Percentiles rank a stretch among this genome's conserved stretches.
Evolutionary conservation across 2,329 filamentous ascomycete species (phyloP).

Genomic region (Fusarium sp.): DNA sequence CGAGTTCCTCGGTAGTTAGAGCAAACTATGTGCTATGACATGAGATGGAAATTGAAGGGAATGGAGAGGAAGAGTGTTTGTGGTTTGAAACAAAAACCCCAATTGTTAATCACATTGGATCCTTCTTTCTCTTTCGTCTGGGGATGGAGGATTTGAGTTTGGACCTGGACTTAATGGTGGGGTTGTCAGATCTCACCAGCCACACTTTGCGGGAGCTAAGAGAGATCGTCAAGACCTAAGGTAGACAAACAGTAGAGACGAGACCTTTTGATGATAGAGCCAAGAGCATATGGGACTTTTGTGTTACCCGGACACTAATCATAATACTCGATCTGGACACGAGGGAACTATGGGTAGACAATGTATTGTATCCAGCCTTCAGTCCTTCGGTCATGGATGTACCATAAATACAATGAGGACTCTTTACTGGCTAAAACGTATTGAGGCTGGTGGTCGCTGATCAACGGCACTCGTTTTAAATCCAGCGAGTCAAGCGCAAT

Average conservation of each 20-base stretch:
- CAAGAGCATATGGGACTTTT: not conserved
- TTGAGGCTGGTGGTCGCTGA: not conserved
- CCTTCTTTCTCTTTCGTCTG: not conserved
- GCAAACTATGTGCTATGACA: not conserved
- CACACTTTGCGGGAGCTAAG: conserved; percentile 38
- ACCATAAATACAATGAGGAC: not conserved
- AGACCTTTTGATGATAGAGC: not conserved
- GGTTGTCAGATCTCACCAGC: conserved; percentile 36
- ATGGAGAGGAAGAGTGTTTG: not conserved
- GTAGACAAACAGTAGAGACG: not conserved
- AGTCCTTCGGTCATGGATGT: not conserved
- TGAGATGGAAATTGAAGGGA: not conserved
- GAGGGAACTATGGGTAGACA: too few species aligned
- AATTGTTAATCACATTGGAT: not conserved
- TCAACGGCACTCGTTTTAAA: conserved; percentile 16
- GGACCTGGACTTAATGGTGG: not conserved
- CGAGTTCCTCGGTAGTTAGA: not conserved
- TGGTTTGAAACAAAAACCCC: not conserved
- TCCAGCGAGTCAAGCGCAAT: not conserved
- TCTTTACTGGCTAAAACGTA: not conserved
- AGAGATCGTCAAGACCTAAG: conserved; percentile 12
- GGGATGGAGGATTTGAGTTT: not conserved
- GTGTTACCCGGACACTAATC: not conserved
- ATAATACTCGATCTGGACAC: too few species aligned
- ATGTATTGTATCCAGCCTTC: not conserved